Conservation (phyloP, 306 rosid genomes). For the Cucumis sativus region Cucumber_9930_V3 NC_026660.2:19783501-19784000, state of each 20-base stretch:
- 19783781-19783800: neutral
- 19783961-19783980: slow-evolving; percentile 30
- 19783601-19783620: neutral
- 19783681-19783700: neutral
- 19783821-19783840: neutral
- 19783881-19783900: slow-evolving; percentile 40
- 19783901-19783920: slow-evolving; percentile 93
- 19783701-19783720: neutral
- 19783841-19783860: neutral
- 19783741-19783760: neutral
- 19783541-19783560: slow-evolving; percentile 50
- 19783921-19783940: slow-evolving; percentile 95
- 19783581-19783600: neutral
- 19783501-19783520: slow-evolving; percentile 76
- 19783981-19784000: neutral
- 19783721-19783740: neutral
- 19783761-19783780: neutral
- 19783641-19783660: neutral
- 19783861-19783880: neutral
- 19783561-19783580: neutral
- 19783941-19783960: slow-evolving; percentile 83
- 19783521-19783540: slow-evolving; percentile 80
- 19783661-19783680: neutral
- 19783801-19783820: neutral
- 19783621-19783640: neutral